Base-by-base conservation (phyloP, 116 monocot genomes). In the Dioscorea cayenensis region DNA sequence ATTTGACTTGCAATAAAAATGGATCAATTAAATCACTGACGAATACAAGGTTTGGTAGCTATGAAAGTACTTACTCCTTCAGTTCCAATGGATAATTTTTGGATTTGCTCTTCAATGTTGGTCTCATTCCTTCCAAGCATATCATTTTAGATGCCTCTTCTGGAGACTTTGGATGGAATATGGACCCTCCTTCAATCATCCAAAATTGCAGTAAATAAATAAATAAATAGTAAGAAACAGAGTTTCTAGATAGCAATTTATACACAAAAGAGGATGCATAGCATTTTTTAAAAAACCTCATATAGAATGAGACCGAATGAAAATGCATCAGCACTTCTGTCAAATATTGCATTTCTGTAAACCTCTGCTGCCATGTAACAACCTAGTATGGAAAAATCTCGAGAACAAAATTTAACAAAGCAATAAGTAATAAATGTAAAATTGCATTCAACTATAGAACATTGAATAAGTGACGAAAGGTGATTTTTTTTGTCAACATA, bases 291-390 rank as follows among this genome's bases (percentile, higher is more conserved):
- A 74, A 76, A 67, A 69, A 96, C 96, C 96, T 96, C 92, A 50
- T 90, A 96, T 25, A 96, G 63, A 67, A 96, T 88, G 68, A 96
- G 84, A 75, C 96, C 96, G 68, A 96, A 96, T 9, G 96, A 92
- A 77, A 86, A 96, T 69, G 83, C 66, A 81, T 96, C 96, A 64
- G 84, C 90, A 68, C 87, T 84, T 65, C 71, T 79, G 43, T 83
- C 90, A 81, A 96, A 90, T 52, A 80, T 77, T 68, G 90, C 88
- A 62, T 90, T 76, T 80, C 74, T 92, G 79, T 90, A 90, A 20
- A 96, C 65, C 80, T 96, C 96, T 60, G 96, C 92, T 64, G 92
- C 92, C 65, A 80, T 73, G 75, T 96, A 92, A 48, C 79, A 68
- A 84, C 81, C 92, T 96, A 67, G 37, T 59, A 85, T 8, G 10